phyloP scores from a whole-genome alignment of 306 rosid genomes.

The Cucurbita maxima region DNA sequence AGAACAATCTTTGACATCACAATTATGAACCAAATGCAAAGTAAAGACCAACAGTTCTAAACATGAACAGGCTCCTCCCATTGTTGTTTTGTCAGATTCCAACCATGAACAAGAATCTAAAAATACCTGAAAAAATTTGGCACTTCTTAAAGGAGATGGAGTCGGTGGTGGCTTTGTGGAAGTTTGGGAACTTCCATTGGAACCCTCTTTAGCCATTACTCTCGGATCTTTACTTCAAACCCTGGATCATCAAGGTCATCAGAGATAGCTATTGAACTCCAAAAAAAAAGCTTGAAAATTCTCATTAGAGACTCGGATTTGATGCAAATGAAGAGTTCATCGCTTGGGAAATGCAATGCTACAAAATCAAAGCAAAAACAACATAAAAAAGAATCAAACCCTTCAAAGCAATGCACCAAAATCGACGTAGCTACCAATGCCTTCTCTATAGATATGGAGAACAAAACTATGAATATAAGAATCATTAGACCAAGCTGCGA shows the following conservation, averaged over 20 bases:
- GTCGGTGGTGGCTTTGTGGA: slow-evolving; percentile 49
- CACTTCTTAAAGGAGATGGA: slow-evolving; percentile 81
- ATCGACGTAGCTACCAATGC: not conserved
- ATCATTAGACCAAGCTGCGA: not conserved
- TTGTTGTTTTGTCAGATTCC: not conserved
- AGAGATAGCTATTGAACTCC: not conserved
- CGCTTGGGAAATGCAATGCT: not conserved
- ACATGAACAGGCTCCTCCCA: not conserved
- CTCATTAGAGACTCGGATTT: not conserved
- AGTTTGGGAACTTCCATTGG: slow-evolving; percentile 36
- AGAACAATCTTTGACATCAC: not conserved
- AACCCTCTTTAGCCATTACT: slow-evolving; percentile 43
- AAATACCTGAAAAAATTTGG: slow-evolving; percentile 72
- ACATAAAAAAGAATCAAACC: not conserved
- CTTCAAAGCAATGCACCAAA: not conserved
- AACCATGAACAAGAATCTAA: not conserved
- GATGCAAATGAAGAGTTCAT: not conserved
- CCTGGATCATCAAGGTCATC: slow-evolving; percentile 4
- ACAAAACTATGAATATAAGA: not conserved
- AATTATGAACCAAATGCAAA: not conserved
- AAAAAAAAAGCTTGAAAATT: not conserved
- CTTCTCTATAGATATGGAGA: not conserved
- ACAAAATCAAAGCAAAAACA: not conserved
- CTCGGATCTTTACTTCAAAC: slow-evolving; percentile 12
- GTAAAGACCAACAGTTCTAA: no score